Percentiles rank a stretch among this genome's conserved stretches.
Evolutionary conservation across 2,329 filamentous ascomycete species (phyloP).

Genomic region (Aspergillus pseudotamarii): DNA sequence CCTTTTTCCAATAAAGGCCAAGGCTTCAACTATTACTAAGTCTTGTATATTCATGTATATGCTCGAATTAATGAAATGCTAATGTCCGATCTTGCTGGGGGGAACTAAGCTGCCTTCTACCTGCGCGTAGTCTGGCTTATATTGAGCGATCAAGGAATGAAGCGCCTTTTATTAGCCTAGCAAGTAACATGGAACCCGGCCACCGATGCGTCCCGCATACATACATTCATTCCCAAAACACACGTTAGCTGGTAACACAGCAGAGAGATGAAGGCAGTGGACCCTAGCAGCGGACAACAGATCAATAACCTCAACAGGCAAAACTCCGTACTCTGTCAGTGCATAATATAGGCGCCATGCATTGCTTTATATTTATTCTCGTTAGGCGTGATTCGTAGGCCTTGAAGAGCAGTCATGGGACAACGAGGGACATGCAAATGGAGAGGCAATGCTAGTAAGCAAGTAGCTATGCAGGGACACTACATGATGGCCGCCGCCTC

Average conservation of each 20-base stretch:
- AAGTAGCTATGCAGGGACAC: neutral
- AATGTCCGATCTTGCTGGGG: neutral
- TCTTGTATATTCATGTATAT: neutral
- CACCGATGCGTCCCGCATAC: neutral
- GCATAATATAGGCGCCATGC: neutral
- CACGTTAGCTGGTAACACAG: neutral
- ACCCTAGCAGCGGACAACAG: neutral
- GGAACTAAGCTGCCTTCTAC: neutral
- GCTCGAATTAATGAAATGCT: neutral
- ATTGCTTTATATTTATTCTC: conserved; percentile 1
- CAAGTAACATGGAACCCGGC: neutral
- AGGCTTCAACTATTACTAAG: neutral
- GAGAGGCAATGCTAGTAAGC: neutral
- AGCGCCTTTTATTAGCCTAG: neutral
- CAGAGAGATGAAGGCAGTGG: neutral
- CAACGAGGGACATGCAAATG: neutral
- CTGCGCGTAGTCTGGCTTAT: neutral
- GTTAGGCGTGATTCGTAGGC: neutral
- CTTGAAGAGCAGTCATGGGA: neutral
- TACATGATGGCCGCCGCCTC: neutral
- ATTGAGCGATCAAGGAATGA: neutral
- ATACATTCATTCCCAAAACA: neutral
- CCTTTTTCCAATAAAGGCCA: conserved; percentile 16
- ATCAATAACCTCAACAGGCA: neutral
- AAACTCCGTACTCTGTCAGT: neutral